These are phyloP conservation scores for Zygosaccharomyces bisporus DNA, from an alignment of 805 yeast species.

Conservation along the genomic window DNA sequence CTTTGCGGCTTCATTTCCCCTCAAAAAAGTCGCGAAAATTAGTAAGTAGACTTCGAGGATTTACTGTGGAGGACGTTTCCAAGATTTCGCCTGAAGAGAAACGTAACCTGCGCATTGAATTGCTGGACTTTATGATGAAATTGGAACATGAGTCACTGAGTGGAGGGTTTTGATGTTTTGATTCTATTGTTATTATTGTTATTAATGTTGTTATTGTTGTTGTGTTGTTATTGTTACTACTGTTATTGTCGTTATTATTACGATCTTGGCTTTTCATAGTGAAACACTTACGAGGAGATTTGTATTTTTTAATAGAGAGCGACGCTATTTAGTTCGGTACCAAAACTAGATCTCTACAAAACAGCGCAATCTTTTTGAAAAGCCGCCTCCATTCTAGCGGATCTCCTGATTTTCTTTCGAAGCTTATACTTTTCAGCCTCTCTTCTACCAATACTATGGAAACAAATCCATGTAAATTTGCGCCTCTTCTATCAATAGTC, in stretches of 20 bases:
- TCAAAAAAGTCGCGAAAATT: constrained; percentile 22
- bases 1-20: constrained; percentile 20
- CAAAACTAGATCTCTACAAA: constrained; percentile 56
- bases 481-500: constrained; percentile 45
- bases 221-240: neutral
- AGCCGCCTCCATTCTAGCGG: constrained; percentile 72
- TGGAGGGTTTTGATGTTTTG: neutral
- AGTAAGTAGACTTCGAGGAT: constrained; percentile 18
- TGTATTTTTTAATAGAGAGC: neutral
- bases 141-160: constrained; percentile 17
- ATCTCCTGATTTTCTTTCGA: constrained; percentile 56
- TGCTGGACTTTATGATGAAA: constrained; percentile 27
- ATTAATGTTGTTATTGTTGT: neutral
- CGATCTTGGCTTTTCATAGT: neutral
- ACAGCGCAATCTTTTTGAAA: constrained; percentile 52
- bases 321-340: constrained; percentile 34
- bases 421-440: constrained; percentile 47
- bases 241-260: neutral
- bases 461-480: constrained; percentile 46
- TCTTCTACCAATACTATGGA: constrained; percentile 41
- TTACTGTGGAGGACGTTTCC: constrained; percentile 17
- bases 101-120: constrained; percentile 24
- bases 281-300: neutral
- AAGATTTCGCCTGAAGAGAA: constrained; percentile 22
- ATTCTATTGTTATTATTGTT: neutral